These are phyloP conservation scores for Drechslerella stenobrocha DNA, from an alignment of 2,329 filamentous ascomycete genomes.

Conservation along the genomic window DNA sequence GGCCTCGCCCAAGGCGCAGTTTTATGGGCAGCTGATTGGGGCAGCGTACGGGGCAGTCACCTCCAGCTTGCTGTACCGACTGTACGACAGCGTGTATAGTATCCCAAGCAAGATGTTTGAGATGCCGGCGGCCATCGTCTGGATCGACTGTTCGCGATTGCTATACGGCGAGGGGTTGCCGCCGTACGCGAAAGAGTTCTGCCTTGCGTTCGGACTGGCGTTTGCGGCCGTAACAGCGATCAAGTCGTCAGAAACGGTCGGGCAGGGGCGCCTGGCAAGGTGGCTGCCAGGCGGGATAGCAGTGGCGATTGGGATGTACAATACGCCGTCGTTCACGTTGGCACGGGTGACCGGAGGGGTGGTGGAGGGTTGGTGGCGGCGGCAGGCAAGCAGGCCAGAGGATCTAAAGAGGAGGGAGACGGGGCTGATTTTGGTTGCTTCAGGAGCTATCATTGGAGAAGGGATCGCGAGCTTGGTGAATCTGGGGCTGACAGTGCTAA, in stretches of 20 bases:
- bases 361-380: slow-evolving; percentile 76
- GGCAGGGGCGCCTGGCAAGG: slow-evolving; percentile 54
- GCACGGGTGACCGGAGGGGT: slow-evolving; percentile 80
- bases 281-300: slow-evolving; percentile 86
- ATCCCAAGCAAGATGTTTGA: slow-evolving; percentile 89
- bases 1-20: slow-evolving; percentile 89
- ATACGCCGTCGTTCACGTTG: slow-evolving; percentile 91
- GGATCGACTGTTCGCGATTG: slow-evolving; percentile 92
- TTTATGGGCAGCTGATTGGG: slow-evolving; percentile 93
- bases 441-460: slow-evolving; percentile 87
- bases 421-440: slow-evolving; percentile 83
- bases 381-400: slow-evolving; percentile 57
- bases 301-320: slow-evolving; percentile 95
- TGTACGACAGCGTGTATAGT: slow-evolving; percentile 87
- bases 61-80: slow-evolving; percentile 80
- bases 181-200: slow-evolving; percentile 78
- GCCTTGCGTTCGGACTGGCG: slow-evolving; percentile 71
- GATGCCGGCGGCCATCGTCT: slow-evolving; percentile 91
- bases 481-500: slow-evolving; percentile 73
- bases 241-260: slow-evolving; percentile 62
- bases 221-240: slow-evolving; percentile 73
- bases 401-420: slow-evolving; percentile 63
- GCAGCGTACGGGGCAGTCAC: slow-evolving; percentile 82
- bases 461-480: slow-evolving; percentile 91
- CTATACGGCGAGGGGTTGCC: slow-evolving; percentile 90